phyloP scores from a whole-genome alignment of 257 asterid genomes.

The Solanum chaucha region DNA sequence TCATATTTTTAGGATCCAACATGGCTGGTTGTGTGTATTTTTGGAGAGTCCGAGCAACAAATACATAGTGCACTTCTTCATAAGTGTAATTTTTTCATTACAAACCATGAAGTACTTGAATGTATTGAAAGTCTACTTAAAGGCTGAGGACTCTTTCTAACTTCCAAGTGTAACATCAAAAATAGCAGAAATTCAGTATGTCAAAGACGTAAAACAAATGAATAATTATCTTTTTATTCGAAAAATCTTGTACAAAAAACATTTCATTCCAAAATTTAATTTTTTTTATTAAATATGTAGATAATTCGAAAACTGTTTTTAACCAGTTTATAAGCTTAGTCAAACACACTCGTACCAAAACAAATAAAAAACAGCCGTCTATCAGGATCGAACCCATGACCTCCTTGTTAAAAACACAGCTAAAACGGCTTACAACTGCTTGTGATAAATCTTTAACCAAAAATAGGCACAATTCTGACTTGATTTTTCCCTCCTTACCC shows the following conservation, averaged over 20 bases:
- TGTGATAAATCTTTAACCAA: no score
- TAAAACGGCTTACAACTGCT: no score
- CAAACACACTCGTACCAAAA: no score
- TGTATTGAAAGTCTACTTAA: not conserved
- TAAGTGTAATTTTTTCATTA: not conserved
- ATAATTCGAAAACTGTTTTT: no score
- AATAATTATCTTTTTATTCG: no score
- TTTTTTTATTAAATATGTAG: no score
- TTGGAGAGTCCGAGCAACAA: not conserved
- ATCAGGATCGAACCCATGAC: conserved; percentile 12
- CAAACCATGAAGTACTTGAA: not conserved
- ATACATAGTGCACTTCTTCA: not conserved
- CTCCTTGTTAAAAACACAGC: no score
- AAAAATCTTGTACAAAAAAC: no score
- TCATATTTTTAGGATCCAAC: not conserved
- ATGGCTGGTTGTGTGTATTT: not conserved
- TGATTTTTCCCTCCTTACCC: no score
- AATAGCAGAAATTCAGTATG: not conserved
- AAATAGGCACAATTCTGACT: no score
- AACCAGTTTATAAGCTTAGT: no score
- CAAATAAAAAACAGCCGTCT: conserved; percentile 30
- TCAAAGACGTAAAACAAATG: not conserved
- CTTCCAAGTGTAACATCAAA: not conserved
- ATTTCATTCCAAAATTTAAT: no score
- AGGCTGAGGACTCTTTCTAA: not conserved